phyloP scores from a whole-genome alignment of 2,329 filamentous ascomycete genomes.

The Penicillium brevicompactum region DNA sequence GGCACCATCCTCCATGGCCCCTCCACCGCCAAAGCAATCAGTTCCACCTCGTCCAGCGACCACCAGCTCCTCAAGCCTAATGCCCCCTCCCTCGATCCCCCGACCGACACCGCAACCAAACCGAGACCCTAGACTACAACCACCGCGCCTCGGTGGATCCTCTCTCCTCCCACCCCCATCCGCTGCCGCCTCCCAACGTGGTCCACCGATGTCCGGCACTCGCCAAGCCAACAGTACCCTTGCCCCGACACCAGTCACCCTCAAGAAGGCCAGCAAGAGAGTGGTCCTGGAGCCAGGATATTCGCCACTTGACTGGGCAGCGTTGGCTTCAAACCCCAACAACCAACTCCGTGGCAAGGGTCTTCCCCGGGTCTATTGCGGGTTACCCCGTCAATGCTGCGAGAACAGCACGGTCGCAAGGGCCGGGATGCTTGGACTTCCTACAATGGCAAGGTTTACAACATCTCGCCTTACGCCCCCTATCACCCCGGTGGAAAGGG shows the following conservation, averaged over 20 bases:
- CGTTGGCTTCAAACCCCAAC: slow-evolving; percentile 64
- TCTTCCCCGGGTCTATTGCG: slow-evolving; percentile 61
- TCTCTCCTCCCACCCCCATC: slow-evolving; percentile 47
- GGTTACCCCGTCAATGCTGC: slow-evolving; percentile 81
- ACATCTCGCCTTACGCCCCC: slow-evolving; percentile 82
- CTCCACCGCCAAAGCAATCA: slow-evolving; percentile 14
- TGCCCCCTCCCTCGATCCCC: slow-evolving; percentile 39
- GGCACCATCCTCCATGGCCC: slow-evolving; percentile 9
- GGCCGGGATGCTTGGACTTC: slow-evolving; percentile 89
- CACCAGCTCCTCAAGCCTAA: slow-evolving; percentile 29
- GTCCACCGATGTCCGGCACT: slow-evolving; percentile 42
- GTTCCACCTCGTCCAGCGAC: slow-evolving; percentile 8
- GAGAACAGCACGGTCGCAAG: slow-evolving; percentile 76
- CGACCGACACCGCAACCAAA: slow-evolving; percentile 26
- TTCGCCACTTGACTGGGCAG: slow-evolving; percentile 95
- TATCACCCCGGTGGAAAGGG: slow-evolving; percentile 82
- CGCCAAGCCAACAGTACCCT: slow-evolving; percentile 47
- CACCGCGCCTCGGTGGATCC: slow-evolving; percentile 32
- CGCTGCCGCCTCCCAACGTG: slow-evolving; percentile 46
- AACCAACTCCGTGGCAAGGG: slow-evolving; percentile 66
- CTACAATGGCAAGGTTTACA: slow-evolving; percentile 89
- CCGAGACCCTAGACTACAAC: slow-evolving; percentile 22
- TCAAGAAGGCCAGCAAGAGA: slow-evolving; percentile 59
- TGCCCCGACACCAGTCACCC: slow-evolving; percentile 43
- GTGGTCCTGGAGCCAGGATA: slow-evolving; percentile 86